phyloP scores from a whole-genome alignment of 2,329 filamentous ascomycete species.

The Dactylonectria macrodidyma region DNA sequence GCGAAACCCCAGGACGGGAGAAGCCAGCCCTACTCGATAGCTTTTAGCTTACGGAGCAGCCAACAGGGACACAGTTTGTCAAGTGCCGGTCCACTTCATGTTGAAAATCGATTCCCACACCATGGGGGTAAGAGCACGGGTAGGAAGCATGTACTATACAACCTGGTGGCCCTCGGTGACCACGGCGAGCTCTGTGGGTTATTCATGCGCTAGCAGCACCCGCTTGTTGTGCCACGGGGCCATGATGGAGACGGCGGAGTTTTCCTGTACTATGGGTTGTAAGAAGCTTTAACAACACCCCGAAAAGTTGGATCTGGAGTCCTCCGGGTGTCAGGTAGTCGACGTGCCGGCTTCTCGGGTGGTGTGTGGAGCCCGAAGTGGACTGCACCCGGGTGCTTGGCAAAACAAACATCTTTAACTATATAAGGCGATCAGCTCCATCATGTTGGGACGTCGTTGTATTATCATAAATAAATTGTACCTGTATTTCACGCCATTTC shows the following conservation, averaged over 20 bases:
- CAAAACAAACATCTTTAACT: not conserved
- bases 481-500: constrained; percentile 4
- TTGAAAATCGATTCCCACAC: constrained; percentile 6
- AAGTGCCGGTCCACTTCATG: not conserved
- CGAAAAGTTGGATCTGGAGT: constrained; percentile 15
- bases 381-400: constrained; percentile 6
- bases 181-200: not conserved
- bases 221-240: not conserved
- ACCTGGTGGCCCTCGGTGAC: not conserved
- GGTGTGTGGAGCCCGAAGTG: not conserved
- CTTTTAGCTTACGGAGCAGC: not conserved
- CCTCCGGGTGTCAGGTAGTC: constrained; percentile 11
- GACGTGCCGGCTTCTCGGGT: not conserved
- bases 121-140: constrained; percentile 5
- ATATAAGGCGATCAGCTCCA: not conserved
- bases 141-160: not conserved
- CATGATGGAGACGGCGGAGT: too few species aligned
- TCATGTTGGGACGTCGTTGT: not conserved
- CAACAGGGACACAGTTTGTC: not conserved
- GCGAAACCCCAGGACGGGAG: constrained; percentile 24
- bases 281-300: not conserved
- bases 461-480: constrained; percentile 3
- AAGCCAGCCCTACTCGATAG: not conserved
- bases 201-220: not conserved
- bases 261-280: not conserved